Evolutionary conservation across 1,284 basidiomycete genomes (phyloP).

Genomic region (Fistulinella staudtii): DNA sequence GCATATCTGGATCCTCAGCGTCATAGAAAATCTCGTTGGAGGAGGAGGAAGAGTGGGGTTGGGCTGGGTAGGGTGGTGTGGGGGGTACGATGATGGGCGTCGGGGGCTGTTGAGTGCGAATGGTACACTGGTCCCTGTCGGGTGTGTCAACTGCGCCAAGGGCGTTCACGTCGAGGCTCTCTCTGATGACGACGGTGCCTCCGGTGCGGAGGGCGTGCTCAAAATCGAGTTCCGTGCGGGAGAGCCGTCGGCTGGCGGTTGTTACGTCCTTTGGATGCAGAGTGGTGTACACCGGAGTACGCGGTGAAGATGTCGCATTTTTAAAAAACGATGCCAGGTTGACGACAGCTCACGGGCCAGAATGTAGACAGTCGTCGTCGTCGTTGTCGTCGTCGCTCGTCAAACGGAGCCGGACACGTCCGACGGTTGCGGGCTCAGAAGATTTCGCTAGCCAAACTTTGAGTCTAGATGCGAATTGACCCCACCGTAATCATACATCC

Average conservation of each 20-base stretch:
- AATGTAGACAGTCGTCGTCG: constrained; percentile 7
- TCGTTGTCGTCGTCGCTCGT: constrained; percentile 11
- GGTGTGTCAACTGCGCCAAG: constrained; percentile 51
- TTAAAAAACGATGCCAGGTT: constrained; percentile 43
- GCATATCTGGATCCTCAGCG: constrained; percentile 58
- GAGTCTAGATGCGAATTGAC: constrained; percentile 21
- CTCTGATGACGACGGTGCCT: constrained; percentile 62
- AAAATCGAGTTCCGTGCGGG: constrained; percentile 73
- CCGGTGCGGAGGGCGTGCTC: constrained; percentile 65
- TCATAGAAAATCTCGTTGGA: constrained; percentile 60
- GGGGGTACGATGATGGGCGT: constrained; percentile 57
- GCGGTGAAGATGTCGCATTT: constrained; percentile 39
- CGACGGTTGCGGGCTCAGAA: constrained; percentile 7
- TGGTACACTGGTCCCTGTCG: constrained; percentile 31
- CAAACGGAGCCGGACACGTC: constrained; percentile 2
- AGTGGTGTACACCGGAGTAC: constrained; percentile 47
- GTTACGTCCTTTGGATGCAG: constrained; percentile 51
- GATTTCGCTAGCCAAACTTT: neutral
- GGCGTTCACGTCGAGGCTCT: constrained; percentile 62
- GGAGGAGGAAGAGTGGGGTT: constrained; percentile 37
- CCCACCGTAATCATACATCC: constrained; percentile 25
- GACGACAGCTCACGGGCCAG: constrained; percentile 9
- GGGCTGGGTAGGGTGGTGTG: constrained; percentile 46
- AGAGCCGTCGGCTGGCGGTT: constrained; percentile 45
- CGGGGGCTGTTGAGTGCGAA: constrained; percentile 37